phyloP scores from a whole-genome alignment of 768 basidiomycete species.

The Pleurotus salmoneostramineus region DNA sequence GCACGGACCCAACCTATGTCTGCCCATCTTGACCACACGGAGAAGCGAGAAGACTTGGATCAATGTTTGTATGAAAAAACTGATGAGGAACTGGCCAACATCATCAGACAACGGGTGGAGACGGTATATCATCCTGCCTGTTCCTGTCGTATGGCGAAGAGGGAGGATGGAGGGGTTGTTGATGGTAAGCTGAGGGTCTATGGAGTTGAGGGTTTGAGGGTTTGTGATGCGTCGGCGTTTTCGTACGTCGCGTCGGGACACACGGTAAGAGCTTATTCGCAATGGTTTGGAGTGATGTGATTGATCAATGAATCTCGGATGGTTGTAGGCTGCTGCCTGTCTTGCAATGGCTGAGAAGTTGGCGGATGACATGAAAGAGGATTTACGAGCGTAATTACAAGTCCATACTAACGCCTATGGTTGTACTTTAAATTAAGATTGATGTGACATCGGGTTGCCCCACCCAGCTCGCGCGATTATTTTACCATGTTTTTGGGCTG shows the following conservation, averaged over 20 bases:
- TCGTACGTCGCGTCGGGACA: conserved; percentile 38
- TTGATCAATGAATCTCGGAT: neutral
- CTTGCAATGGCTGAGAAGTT: conserved; percentile 30
- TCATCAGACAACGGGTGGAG: conserved; percentile 35
- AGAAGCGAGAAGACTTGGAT: conserved; percentile 32
- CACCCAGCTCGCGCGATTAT: too few species aligned
- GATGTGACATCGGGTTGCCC: neutral
- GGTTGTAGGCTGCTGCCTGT: conserved; percentile 26
- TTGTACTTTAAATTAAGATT: neutral
- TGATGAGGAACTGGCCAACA: conserved; percentile 34
- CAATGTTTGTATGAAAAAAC: conserved; percentile 29
- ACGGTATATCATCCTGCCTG: conserved; percentile 43
- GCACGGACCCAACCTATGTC: conserved; percentile 36
- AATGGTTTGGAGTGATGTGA: neutral
- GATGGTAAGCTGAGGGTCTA: conserved; percentile 39
- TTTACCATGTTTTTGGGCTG: neutral
- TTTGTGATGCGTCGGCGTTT: conserved; percentile 39
- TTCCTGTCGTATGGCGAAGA: conserved; percentile 43
- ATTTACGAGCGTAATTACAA: conserved; percentile 11
- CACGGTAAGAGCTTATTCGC: conserved; percentile 25
- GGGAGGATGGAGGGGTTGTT: conserved; percentile 37
- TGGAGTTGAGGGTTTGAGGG: conserved; percentile 36
- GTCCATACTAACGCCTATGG: neutral
- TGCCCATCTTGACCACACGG: conserved; percentile 29
- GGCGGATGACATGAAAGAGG: conserved; percentile 26